Evolutionary conservation across 179 eudicot genomes (phyloP).

Genomic region (Carnegiea gigantea): DNA sequence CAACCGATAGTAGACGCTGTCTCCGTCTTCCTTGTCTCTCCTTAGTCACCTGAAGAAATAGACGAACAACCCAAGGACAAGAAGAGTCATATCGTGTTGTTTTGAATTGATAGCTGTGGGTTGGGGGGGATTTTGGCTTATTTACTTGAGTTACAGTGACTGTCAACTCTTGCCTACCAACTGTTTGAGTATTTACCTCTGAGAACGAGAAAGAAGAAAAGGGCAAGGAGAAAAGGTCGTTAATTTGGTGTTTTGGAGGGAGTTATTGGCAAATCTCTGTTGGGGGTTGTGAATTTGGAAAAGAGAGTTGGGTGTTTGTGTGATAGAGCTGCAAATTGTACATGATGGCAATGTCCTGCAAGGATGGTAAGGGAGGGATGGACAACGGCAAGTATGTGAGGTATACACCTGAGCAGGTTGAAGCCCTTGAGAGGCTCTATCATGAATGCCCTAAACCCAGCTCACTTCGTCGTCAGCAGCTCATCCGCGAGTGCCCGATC

Average conservation of each 20-base stretch:
- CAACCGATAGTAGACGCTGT: slow-evolving; percentile 28
- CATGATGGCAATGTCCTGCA: slow-evolving; percentile 65
- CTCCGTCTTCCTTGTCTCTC: not conserved
- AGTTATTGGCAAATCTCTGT: not conserved
- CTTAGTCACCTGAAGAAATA: slow-evolving; percentile 6
- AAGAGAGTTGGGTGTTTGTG: slow-evolving; percentile 13
- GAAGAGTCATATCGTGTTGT: not conserved
- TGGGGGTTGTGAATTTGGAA: not conserved
- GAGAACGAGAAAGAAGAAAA: slow-evolving; percentile 1
- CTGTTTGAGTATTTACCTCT: slow-evolving; percentile 25
- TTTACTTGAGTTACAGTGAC: not conserved
- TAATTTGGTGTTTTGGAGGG: slow-evolving; percentile 12
- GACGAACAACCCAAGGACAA: not conserved
- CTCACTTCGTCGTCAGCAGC: slow-evolving; percentile 93
- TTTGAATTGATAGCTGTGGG: slow-evolving; percentile 10
- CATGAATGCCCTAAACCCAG: slow-evolving; percentile 91
- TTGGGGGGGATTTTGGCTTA: not conserved
- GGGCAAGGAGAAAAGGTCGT: not conserved
- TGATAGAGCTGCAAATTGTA: slow-evolving; percentile 4
- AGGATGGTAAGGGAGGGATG: slow-evolving; percentile 52
- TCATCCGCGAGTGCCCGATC: slow-evolving; percentile 93
- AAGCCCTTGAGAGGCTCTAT: slow-evolving; percentile 86
- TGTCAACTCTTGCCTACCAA: slow-evolving; percentile 15
- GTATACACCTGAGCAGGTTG: slow-evolving; percentile 95
- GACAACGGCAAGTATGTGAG: slow-evolving; percentile 83